These are phyloP conservation scores for Globisporangium solare DNA, from an alignment of 352 stramenopile genomes.

Conservation along the genomic window DNA sequence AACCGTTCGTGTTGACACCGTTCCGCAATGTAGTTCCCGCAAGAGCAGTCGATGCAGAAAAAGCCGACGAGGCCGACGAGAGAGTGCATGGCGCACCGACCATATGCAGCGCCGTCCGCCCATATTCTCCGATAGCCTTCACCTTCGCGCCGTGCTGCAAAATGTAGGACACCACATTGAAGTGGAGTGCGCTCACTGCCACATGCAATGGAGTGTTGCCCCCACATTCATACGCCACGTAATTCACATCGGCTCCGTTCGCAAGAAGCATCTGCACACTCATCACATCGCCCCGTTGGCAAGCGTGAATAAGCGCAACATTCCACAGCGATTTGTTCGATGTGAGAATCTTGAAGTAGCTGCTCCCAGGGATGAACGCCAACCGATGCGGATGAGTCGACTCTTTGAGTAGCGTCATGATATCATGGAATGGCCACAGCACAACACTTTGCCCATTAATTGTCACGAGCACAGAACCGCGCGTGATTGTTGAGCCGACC, in stretches of 20 bases:
- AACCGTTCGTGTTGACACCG: conserved; percentile 13
- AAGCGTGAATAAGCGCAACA: conserved; percentile 83
- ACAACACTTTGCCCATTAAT: conserved; percentile 87
- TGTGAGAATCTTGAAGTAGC: conserved; percentile 87
- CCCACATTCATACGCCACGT: conserved; percentile 74
- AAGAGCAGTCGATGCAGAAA: conserved; percentile 11
- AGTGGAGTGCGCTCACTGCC: conserved; percentile 74
- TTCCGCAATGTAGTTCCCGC: conserved; percentile 20
- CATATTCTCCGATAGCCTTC: conserved; percentile 60
- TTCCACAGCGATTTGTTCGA: conserved; percentile 88
- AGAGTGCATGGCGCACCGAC: conserved; percentile 63
- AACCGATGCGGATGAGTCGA: conserved; percentile 70
- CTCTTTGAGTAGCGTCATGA: conserved; percentile 54
- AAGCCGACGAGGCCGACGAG: conserved; percentile 34
- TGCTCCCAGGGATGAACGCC: conserved; percentile 78
- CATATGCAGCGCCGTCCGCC: conserved; percentile 75
- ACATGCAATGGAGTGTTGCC: conserved; percentile 80
- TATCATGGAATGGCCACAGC: conserved; percentile 76
- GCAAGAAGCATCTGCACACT: conserved; percentile 87
- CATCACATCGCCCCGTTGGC: conserved; percentile 75
- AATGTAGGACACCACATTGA: conserved; percentile 85
- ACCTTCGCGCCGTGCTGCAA: conserved; percentile 83
- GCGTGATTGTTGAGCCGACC: conserved; percentile 68
- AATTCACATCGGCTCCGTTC: conserved; percentile 86
- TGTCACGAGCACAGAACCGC: conserved; percentile 77